Percentiles rank a stretch among this genome's conserved stretches.
phyloP scores from a whole-genome alignment of 768 basidiomycete genomes.

The Jaapia argillacea region DNA sequence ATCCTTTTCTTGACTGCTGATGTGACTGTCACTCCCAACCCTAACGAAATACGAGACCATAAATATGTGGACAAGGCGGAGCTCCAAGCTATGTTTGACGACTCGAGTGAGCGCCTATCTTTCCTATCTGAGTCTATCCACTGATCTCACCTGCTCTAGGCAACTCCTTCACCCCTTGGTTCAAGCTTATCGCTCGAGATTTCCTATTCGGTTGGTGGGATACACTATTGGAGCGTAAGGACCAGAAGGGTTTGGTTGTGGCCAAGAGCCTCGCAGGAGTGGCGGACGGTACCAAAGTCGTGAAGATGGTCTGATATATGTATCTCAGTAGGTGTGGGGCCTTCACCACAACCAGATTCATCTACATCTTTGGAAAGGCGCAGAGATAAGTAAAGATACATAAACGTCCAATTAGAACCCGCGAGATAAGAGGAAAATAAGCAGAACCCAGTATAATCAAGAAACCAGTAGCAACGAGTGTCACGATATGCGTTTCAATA shows the following conservation, averaged over 20 bases:
- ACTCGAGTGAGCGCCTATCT: conserved; percentile 40
- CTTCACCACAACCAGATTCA: too few relatives aligned
- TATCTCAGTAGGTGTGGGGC: too few relatives aligned
- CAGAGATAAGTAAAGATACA: too few relatives aligned
- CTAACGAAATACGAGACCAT: conserved; percentile 85
- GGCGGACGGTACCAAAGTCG: conserved; percentile 63
- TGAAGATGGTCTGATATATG: conserved; percentile 44
- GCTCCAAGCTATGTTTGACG: conserved; percentile 83
- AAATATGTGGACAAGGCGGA: conserved; percentile 90
- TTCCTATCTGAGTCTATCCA: conserved; percentile 1
- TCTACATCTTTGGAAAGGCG: too few relatives aligned
- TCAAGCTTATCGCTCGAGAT: conserved; percentile 94
- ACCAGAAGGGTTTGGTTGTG: conserved; percentile 41
- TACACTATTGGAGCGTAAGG: conserved; percentile 58
- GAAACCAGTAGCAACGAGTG: too few relatives aligned
- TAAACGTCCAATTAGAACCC: too few relatives aligned
- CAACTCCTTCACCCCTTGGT: conserved; percentile 96
- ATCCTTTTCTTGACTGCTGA: conserved; percentile 91
- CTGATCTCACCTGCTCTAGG: conserved; percentile 27
- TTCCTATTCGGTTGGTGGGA: conserved; percentile 99
- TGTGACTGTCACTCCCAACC: conserved; percentile 72
- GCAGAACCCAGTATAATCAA: too few relatives aligned
- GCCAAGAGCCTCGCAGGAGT: conserved; percentile 56
- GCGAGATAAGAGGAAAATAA: too few relatives aligned
- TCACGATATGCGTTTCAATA: too few relatives aligned